Evolutionary conservation across 2,329 filamentous ascomycete genomes (phyloP).

Genomic region (Fusarium solani-melongenae): DNA sequence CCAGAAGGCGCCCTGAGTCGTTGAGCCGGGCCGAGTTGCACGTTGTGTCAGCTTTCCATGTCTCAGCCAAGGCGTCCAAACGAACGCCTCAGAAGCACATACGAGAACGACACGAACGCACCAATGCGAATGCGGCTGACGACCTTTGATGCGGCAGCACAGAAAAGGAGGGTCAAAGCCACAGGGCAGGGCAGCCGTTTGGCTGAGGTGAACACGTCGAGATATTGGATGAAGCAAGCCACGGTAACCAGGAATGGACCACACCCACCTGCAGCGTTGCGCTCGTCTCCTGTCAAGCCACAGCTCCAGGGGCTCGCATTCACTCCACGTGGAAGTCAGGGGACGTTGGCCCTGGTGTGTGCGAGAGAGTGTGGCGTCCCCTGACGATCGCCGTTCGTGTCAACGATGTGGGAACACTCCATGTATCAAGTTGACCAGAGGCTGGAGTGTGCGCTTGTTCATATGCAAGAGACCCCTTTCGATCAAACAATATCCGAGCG

Average conservation of each 20-base stretch:
- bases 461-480: conserved; percentile 27
- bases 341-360: conserved; percentile 16
- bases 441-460: conserved; percentile 12
- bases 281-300: conserved; percentile 28
- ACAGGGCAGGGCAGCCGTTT: conserved; percentile 9
- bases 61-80: conserved; percentile 7
- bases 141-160: conserved; percentile 8
- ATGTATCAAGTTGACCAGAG: conserved; percentile 16
- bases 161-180: conserved; percentile 30
- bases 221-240: conserved; percentile 19
- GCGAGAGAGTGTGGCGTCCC: conserved; percentile 28
- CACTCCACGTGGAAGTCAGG: conserved; percentile 33
- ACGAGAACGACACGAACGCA: not conserved
- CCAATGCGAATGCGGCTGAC: conserved; percentile 7
- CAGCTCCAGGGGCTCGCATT: conserved; percentile 22
- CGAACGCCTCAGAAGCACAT: not conserved
- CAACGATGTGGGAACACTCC: conserved; percentile 21
- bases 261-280: conserved; percentile 16
- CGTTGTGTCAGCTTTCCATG: conserved; percentile 20
- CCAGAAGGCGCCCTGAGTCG: not conserved
- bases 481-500: conserved; percentile 14
- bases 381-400: conserved; percentile 35
- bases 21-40: conserved; percentile 1
- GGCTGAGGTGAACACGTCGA: not conserved
- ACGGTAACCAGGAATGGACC: conserved; percentile 1